phyloP scores from a whole-genome alignment of 2,329 filamentous ascomycete species.

The Colletotrichum falcatum region DNA sequence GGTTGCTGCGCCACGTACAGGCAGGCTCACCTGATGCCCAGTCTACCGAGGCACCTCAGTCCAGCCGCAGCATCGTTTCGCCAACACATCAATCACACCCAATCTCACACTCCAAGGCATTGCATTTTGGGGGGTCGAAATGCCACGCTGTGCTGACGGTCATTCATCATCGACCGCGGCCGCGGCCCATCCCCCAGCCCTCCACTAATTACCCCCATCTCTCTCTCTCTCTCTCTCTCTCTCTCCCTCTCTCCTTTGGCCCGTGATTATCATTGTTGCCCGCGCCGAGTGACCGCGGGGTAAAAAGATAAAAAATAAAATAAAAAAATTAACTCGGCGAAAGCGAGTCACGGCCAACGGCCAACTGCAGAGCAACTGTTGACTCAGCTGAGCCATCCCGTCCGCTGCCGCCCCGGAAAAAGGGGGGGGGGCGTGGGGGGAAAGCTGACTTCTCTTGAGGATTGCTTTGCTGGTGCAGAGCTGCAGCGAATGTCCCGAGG shows the following conservation, averaged over 20 bases:
- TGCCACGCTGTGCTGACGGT: slow-evolving; percentile 36
- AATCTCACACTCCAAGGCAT: not conserved
- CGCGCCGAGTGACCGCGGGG: not conserved
- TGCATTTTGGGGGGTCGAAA: slow-evolving; percentile 5
- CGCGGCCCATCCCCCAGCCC: slow-evolving; percentile 35
- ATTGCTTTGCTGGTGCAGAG: not conserved
- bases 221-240: no score
- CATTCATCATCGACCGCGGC: slow-evolving; percentile 13
- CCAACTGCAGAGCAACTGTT: not conserved
- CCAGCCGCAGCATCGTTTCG: slow-evolving; percentile 30
- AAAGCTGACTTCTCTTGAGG: slow-evolving; percentile 2
- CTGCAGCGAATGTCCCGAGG: slow-evolving; percentile 20
- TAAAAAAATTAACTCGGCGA: not conserved
- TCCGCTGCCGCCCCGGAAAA: not conserved
- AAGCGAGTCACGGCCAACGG: not conserved
- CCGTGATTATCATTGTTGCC: slow-evolving; percentile 15
- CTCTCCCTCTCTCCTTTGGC: not conserved
- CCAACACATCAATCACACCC: slow-evolving; percentile 39
- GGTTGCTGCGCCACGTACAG: not conserved
- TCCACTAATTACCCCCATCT: not conserved
- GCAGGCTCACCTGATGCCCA: slow-evolving; percentile 22
- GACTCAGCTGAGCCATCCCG: slow-evolving; percentile 8
- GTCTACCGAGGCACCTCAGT: slow-evolving; percentile 18
- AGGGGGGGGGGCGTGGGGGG: slow-evolving; percentile 13
- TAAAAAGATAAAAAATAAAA: no score